Evolutionary conservation across 768 basidiomycete species (phyloP).

Genomic region (Trametes meyenii): DNA sequence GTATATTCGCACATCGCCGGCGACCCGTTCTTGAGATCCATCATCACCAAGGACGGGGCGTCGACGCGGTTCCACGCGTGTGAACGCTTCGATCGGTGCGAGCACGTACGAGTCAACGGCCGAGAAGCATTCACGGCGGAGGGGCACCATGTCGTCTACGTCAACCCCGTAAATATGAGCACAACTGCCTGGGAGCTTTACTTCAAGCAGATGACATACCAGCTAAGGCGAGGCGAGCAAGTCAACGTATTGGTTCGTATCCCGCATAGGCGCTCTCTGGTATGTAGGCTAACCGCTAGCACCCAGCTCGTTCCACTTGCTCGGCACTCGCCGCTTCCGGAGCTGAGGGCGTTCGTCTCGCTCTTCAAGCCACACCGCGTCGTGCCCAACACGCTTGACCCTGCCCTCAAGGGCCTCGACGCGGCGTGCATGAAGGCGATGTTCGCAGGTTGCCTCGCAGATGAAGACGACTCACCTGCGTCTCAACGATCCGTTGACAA

Average conservation of each 20-base stretch:
- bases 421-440: slow-evolving; percentile 72
- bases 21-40: slow-evolving; percentile 55
- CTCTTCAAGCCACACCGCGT: slow-evolving; percentile 79
- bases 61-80: slow-evolving; percentile 91
- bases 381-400: slow-evolving; percentile 78
- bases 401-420: slow-evolving; percentile 56
- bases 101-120: slow-evolving; percentile 50
- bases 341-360: slow-evolving; percentile 77
- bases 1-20: slow-evolving; percentile 64
- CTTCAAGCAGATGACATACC: slow-evolving; percentile 43
- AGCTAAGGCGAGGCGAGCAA: slow-evolving; percentile 45
- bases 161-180: slow-evolving; percentile 83
- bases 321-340: slow-evolving; percentile 87
- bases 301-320: slow-evolving; percentile 77
- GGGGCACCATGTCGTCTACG: slow-evolving; percentile 70
- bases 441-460: slow-evolving; percentile 61
- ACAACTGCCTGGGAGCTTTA: slow-evolving; percentile 57
- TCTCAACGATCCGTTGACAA: slow-evolving; percentile 9
- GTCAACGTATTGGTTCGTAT: slow-evolving; percentile 66
- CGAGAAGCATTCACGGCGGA: slow-evolving; percentile 42
- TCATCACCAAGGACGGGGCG: slow-evolving; percentile 61
- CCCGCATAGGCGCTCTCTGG: neutral
- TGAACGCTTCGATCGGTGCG: slow-evolving; percentile 79
- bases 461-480: slow-evolving; percentile 12
- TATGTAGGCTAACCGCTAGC: neutral